These are phyloP conservation scores for Incumbomyces delicatus DNA, from an alignment of 2,329 filamentous ascomycete genomes.

Conservation along the genomic window DNA sequence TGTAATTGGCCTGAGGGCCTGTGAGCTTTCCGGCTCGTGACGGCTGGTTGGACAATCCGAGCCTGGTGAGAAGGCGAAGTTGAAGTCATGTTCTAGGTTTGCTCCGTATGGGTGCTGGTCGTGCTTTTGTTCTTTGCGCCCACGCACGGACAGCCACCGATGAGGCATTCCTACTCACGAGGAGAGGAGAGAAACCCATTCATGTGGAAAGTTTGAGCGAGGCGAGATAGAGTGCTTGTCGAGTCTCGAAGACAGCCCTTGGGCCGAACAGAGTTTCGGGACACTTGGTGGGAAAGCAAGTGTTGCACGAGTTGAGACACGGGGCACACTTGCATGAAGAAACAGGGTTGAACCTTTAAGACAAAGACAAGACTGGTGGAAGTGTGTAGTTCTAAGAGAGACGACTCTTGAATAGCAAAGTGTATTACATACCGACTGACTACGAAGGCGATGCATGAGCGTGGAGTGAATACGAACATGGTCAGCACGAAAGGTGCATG, in stretches of 20 bases:
- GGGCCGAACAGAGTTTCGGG: no score
- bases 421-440: background rate
- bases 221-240: background rate
- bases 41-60: background rate
- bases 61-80: slow-evolving; percentile 1
- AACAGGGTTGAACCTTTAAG: no score
- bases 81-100: background rate
- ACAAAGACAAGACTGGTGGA: no score
- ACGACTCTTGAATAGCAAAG: background rate
- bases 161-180: background rate
- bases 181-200: background rate
- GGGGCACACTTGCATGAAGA: no score
- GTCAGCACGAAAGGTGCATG: background rate
- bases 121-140: slow-evolving; percentile 1
- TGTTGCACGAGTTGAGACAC: no score
- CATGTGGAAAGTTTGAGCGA: background rate
- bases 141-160: slow-evolving; percentile 4
- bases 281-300: no score
- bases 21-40: background rate
- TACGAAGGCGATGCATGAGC: background rate
- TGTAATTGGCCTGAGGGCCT: background rate
- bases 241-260: background rate
- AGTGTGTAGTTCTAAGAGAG: background rate
- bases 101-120: background rate
- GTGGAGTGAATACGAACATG: background rate